Conservation (phyloP, 1,284 basidiomycete species). For the Puccinia horiana region DNA sequence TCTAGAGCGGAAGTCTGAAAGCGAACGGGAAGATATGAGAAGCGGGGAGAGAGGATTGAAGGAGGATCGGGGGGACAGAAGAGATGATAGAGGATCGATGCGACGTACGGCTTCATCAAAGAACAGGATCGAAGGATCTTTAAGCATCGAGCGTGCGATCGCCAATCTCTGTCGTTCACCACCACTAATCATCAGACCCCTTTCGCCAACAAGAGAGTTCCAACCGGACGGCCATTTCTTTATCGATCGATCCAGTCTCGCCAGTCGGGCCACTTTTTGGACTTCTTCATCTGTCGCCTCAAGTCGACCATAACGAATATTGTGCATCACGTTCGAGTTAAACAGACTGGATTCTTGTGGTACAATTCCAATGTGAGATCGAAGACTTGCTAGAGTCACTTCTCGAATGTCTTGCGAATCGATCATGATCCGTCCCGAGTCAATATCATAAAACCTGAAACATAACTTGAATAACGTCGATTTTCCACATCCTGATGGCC, state of each 20-base stretch:
- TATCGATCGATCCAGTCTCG: constrained; percentile 40
- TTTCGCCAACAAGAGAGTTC: constrained; percentile 43
- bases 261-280: constrained; percentile 30
- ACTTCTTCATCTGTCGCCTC: constrained; percentile 44
- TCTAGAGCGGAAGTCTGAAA: constrained; percentile 48
- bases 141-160: constrained; percentile 48
- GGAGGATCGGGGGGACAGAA: neutral
- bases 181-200: constrained; percentile 48
- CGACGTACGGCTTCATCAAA: constrained; percentile 48
- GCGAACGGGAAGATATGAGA: neutral
- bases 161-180: constrained; percentile 48
- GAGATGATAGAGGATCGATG: neutral
- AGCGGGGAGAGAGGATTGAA: neutral
- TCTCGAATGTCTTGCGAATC: constrained; percentile 49
- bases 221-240: constrained; percentile 35
- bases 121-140: constrained; percentile 46
- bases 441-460: constrained; percentile 49
- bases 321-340: constrained; percentile 44
- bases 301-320: constrained; percentile 45
- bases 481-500: constrained; percentile 50
- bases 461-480: constrained; percentile 49
- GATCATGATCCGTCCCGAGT: constrained; percentile 43
- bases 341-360: constrained; percentile 49
- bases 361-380: constrained; percentile 47
- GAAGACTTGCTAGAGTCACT: constrained; percentile 34